phyloP scores from a whole-genome alignment of 352 stramenopile genomes.

The Pythium vanterpoolii region DNA sequence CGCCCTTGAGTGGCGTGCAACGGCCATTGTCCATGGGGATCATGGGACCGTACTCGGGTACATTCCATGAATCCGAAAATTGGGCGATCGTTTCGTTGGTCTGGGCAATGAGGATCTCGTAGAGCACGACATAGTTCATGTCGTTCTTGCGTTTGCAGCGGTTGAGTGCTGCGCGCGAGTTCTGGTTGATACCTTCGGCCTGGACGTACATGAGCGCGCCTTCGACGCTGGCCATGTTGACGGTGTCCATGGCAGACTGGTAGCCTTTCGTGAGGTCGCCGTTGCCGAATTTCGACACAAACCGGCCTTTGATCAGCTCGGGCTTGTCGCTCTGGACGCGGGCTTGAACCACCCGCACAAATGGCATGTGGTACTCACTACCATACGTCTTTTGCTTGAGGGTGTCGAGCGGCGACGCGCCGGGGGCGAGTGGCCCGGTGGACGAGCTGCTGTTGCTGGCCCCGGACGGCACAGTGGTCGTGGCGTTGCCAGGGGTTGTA shows the following conservation, averaged over 20 bases:
- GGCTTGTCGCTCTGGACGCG: constrained; percentile 53
- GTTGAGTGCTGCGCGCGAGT: constrained; percentile 33
- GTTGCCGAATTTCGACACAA: constrained; percentile 36
- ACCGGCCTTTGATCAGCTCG: constrained; percentile 23
- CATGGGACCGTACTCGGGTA: constrained; percentile 48
- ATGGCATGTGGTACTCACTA: constrained; percentile 36
- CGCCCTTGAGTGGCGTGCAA: constrained; percentile 31
- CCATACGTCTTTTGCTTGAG: constrained; percentile 36
- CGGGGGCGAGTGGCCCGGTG: not conserved
- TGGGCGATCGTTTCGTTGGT: constrained; percentile 25
- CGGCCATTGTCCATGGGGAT: constrained; percentile 54
- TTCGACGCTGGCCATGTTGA: constrained; percentile 79
- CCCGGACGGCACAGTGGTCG: not conserved
- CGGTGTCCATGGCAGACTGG: constrained; percentile 60
- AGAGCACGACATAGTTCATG: constrained; percentile 37
- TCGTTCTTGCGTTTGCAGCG: constrained; percentile 35
- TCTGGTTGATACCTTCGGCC: constrained; percentile 79
- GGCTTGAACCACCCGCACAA: constrained; percentile 47
- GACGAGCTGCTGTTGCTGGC: not conserved
- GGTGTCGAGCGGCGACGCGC: constrained; percentile 20
- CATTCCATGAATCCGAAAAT: too few relatives aligned
- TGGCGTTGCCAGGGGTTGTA: not conserved
- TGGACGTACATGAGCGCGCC: constrained; percentile 87
- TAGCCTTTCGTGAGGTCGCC: constrained; percentile 25
- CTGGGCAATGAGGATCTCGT: constrained; percentile 31